Percentiles rank a stretch among this genome's conserved stretches.
Evolutionary conservation across 2,329 filamentous ascomycete genomes (phyloP).

Genomic region (Hypoxylon sp.): DNA sequence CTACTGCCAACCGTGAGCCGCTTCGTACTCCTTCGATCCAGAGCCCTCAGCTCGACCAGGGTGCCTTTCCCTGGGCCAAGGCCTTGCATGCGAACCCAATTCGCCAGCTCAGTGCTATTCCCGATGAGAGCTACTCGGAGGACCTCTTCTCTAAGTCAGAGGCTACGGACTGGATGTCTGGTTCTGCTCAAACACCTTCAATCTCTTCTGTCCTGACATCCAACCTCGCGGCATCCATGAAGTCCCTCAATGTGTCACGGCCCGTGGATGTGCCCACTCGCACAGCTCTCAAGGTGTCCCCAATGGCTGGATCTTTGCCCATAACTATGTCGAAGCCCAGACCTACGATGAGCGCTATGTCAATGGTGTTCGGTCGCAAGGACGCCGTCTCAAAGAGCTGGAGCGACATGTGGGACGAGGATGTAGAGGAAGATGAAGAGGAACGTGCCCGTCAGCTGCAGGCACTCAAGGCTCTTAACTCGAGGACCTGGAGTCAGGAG

Average conservation of each 20-base stretch:
- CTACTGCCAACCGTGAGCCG: constrained; percentile 92
- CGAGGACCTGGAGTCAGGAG: constrained; percentile 84
- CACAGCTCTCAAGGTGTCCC: constrained; percentile 68
- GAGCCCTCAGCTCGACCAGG: constrained; percentile 83
- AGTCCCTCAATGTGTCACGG: constrained; percentile 74
- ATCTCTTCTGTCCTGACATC: constrained; percentile 89
- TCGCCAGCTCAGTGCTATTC: constrained; percentile 89
- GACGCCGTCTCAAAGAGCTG: constrained; percentile 96
- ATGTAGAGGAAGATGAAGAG: constrained; percentile 81
- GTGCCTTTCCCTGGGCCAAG: constrained; percentile 95
- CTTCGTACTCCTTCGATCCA: constrained; percentile 95
- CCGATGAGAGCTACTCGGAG: constrained; percentile 83
- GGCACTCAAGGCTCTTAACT: constrained; percentile 76
- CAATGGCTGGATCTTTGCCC: constrained; percentile 78
- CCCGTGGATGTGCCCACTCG: constrained; percentile 61
- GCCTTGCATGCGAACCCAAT: constrained; percentile 84
- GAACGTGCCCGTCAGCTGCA: constrained; percentile 72
- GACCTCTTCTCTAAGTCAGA: constrained; percentile 88
- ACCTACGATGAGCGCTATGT: constrained; percentile 77
- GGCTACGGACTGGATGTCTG: constrained; percentile 83
- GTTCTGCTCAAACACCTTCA: constrained; percentile 82
- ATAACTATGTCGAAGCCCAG: constrained; percentile 85
- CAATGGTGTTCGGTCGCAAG: constrained; percentile 82
- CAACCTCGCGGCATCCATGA: constrained; percentile 83
- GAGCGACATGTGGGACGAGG: constrained; percentile 98